phyloP scores from a whole-genome alignment of 495 filamentous ascomycete species.

The Talaromyces trachyspermus region DNA sequence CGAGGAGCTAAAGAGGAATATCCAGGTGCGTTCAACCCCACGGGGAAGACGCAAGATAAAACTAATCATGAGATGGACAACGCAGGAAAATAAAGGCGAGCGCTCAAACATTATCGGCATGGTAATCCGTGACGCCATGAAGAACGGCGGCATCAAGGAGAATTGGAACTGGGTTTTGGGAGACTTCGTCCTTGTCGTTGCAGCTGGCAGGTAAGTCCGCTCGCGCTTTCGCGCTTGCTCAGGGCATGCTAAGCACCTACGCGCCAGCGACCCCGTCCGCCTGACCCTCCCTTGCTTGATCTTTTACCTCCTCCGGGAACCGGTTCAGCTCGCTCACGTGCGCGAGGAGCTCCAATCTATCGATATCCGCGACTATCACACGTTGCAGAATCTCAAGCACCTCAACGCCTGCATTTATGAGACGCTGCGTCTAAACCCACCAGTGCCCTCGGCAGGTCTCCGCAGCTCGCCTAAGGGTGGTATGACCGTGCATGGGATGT shows the following conservation, averaged over 20 bases:
- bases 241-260: neutral
- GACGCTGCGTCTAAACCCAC: slow-evolving; percentile 41
- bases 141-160: slow-evolving; percentile 2
- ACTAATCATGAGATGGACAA: neutral
- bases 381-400: slow-evolving; percentile 33
- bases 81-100: neutral
- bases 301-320: slow-evolving; percentile 22
- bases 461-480: slow-evolving; percentile 24
- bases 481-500: slow-evolving; percentile 12
- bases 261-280: slow-evolving; percentile 19
- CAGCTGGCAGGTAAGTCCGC: slow-evolving; percentile 5
- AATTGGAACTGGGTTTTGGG: slow-evolving; percentile 2
- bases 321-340: slow-evolving; percentile 11
- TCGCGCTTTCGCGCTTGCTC: neutral
- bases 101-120: neutral
- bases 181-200: slow-evolving; percentile 3
- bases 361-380: slow-evolving; percentile 14
- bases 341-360: slow-evolving; percentile 6
- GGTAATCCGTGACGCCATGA: neutral
- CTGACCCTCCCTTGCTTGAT: slow-evolving; percentile 20
- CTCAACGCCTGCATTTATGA: slow-evolving; percentile 45
- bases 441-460: slow-evolving; percentile 30
- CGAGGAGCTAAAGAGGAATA: slow-evolving; percentile 1
- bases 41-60: neutral
- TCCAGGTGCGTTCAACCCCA: slow-evolving; percentile 1